These are phyloP conservation scores for Dioszegia hungarica DNA, from an alignment of 768 basidiomycete genomes.

Conservation along the genomic window DNA sequence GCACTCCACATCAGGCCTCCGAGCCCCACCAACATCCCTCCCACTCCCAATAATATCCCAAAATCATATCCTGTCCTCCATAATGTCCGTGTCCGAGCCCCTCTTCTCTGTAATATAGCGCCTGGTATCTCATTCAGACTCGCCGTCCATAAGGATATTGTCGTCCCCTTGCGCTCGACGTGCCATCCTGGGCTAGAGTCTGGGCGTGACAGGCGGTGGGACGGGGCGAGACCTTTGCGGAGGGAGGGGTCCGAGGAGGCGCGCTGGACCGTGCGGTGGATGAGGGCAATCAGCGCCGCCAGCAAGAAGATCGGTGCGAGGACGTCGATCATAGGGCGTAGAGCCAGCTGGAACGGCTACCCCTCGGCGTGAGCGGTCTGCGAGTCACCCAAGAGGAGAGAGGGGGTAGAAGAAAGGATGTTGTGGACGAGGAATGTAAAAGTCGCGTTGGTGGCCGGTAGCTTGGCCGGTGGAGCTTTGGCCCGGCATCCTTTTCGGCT, in stretches of 20 bases:
- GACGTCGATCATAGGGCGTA: constrained; percentile 1
- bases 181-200: constrained; percentile 7
- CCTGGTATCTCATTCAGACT: constrained; percentile 21
- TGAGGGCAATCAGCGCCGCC: constrained; percentile 10
- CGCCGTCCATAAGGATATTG: constrained; percentile 22
- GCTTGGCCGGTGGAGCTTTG: no score
- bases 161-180: constrained; percentile 13
- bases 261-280: constrained; percentile 10
- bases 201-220: constrained; percentile 15
- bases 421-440: not conserved
- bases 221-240: not conserved
- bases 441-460: not conserved
- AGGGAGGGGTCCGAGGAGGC: not conserved
- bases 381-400: no score
- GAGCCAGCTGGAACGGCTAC: no score
- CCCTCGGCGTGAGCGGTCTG: no score
- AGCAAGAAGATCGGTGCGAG: constrained; percentile 10
- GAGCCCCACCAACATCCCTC: constrained; percentile 11
- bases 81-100: not conserved
- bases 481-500: no score
- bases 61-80: constrained; percentile 20
- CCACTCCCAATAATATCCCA: constrained; percentile 12
- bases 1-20: constrained; percentile 19
- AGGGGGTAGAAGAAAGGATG: not conserved
- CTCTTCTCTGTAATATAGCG: constrained; percentile 8